phyloP scores from a whole-genome alignment of 495 filamentous ascomycete genomes.

The Neurospora sp. region DNA sequence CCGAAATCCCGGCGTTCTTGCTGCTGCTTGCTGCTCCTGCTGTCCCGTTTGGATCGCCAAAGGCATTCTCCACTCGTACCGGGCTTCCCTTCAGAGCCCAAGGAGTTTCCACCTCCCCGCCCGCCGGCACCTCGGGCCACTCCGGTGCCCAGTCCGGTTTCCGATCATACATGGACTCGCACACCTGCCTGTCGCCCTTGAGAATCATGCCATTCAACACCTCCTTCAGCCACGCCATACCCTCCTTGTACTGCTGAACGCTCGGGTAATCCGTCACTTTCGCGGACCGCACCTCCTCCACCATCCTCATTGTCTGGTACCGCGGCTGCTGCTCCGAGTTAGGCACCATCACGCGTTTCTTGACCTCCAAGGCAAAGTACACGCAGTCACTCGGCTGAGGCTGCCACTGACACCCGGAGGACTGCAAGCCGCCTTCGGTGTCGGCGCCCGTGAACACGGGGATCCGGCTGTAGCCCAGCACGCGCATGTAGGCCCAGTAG shows the following conservation, averaged over 20 bases:
- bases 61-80: neutral
- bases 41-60: neutral
- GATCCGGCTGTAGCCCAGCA: slow-evolving; percentile 8
- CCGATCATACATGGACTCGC: slow-evolving; percentile 10
- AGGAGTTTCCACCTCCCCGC: neutral
- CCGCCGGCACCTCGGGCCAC: neutral
- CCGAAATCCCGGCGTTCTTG: neutral
- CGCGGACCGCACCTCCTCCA: slow-evolving; percentile 13
- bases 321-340: neutral
- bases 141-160: slow-evolving; percentile 7
- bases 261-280: slow-evolving; percentile 3
- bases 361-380: slow-evolving; percentile 9
- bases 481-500: slow-evolving; percentile 15
- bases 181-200: slow-evolving; percentile 9
- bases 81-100: neutral
- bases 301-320: slow-evolving; percentile 7
- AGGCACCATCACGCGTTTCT: slow-evolving; percentile 3
- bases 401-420: slow-evolving; percentile 5
- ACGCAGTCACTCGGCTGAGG: slow-evolving; percentile 8
- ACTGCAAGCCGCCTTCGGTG: neutral
- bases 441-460: slow-evolving; percentile 7
- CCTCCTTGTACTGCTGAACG: slow-evolving; percentile 4
- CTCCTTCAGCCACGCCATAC: slow-evolving; percentile 6
- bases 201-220: slow-evolving; percentile 10
- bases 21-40: neutral